phyloP scores from a whole-genome alignment of 164 flowering plant species.

The Magnolia officinalis region DNA sequence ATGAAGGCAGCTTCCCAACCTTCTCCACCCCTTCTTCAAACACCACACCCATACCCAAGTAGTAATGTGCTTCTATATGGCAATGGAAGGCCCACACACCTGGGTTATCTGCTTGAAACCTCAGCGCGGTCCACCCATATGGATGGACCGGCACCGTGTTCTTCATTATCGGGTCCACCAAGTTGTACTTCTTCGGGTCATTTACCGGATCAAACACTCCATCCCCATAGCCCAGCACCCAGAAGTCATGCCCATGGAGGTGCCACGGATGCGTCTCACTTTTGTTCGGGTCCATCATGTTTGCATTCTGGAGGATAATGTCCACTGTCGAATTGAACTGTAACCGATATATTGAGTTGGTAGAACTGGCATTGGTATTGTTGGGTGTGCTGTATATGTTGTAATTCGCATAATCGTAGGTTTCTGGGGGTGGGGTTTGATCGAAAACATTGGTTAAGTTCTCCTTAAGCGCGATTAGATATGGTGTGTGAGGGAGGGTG shows the following conservation, averaged over 20 bases:
- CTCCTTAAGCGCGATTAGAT: slow-evolving; percentile 56
- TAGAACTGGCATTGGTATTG: slow-evolving; percentile 46
- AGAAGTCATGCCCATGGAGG: slow-evolving; percentile 82
- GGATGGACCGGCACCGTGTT: slow-evolving; percentile 66
- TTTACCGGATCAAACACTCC: slow-evolving; percentile 47
- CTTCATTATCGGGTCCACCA: slow-evolving; percentile 68
- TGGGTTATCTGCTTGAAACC: slow-evolving; percentile 68
- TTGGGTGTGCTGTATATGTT: neutral
- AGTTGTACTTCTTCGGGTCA: slow-evolving; percentile 46
- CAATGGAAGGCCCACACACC: slow-evolving; percentile 88
- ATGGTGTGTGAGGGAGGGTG: slow-evolving; percentile 66
- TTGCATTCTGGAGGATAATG: slow-evolving; percentile 10
- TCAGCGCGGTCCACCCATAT: slow-evolving; percentile 74
- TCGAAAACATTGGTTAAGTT: slow-evolving; percentile 33
- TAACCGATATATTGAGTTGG: slow-evolving; percentile 43
- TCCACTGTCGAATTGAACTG: slow-evolving; percentile 34
- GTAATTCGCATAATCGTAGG: slow-evolving; percentile 20
- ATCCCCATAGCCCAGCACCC: slow-evolving; percentile 76
- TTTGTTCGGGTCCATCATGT: slow-evolving; percentile 32
- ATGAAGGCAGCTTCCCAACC: slow-evolving; percentile 53
- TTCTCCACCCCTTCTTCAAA: slow-evolving; percentile 68
- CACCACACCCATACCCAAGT: slow-evolving; percentile 81
- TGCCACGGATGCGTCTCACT: slow-evolving; percentile 96
- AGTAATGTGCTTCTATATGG: slow-evolving; percentile 77
- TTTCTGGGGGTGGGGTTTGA: slow-evolving; percentile 49